phyloP scores from a whole-genome alignment of 2,329 filamentous ascomycete species.

The Leptographium flavum region DNA sequence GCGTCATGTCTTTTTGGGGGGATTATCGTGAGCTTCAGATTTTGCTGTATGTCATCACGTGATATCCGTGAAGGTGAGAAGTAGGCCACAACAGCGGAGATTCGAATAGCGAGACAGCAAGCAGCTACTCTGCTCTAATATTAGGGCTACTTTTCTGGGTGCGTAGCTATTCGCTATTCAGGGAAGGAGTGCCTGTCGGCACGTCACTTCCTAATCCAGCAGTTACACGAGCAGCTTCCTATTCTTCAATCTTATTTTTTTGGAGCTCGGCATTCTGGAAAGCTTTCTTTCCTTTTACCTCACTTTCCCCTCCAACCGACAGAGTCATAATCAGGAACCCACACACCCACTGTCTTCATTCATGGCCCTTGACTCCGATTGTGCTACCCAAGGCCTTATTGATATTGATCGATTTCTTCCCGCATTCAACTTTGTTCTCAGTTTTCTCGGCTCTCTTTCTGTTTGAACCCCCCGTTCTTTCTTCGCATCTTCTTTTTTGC shows the following conservation, averaged over 20 bases:
- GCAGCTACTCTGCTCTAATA: background rate
- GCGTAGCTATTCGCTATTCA: too few species aligned
- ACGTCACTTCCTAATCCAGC: constrained; percentile 4
- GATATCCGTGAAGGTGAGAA: too few species aligned
- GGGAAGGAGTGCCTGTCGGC: too few species aligned
- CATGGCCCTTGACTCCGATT: background rate
- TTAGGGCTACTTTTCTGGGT: background rate
- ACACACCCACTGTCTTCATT: background rate
- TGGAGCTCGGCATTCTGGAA: background rate
- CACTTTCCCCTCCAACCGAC: background rate
- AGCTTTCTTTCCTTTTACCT: background rate
- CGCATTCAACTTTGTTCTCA: background rate
- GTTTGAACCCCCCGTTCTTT: background rate
- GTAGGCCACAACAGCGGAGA: too few species aligned
- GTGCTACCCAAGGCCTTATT: too few species aligned
- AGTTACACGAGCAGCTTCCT: background rate
- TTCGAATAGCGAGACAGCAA: too few species aligned
- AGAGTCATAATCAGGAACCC: background rate
- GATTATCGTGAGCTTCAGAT: too few species aligned
- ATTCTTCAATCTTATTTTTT: background rate
- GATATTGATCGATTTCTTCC: background rate
- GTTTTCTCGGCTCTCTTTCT: background rate
- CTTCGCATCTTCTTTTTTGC: background rate
- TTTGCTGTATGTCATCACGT: background rate
- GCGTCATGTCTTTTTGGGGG: too few species aligned